These are phyloP conservation scores for Pleurotus salmoneostramineus DNA, from an alignment of 768 basidiomycete genomes.

Conservation along the genomic window DNA sequence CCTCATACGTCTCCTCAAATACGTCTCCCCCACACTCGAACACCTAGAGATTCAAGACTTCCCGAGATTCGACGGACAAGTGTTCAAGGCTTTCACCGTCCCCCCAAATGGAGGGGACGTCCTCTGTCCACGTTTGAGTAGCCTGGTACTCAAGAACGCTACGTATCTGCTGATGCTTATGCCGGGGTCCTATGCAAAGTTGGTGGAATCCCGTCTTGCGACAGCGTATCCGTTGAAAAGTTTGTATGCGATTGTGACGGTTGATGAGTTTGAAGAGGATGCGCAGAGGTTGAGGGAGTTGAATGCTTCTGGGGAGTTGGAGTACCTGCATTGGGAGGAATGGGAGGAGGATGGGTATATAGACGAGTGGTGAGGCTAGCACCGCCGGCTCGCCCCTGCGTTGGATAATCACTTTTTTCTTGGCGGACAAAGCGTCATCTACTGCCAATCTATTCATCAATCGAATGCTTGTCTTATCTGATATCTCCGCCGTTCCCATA, in stretches of 20 bases:
- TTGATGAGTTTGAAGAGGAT: not conserved
- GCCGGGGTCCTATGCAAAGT: not conserved
- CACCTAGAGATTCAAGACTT: not conserved
- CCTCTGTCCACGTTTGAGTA: not conserved
- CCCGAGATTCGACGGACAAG: not conserved
- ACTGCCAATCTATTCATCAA: no score
- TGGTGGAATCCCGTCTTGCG: no score
- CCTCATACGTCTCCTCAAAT: not conserved
- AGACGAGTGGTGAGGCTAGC: no score
- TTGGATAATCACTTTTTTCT: no score
- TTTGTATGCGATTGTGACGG: not conserved
- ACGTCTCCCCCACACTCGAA: not conserved
- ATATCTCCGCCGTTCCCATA: no score
- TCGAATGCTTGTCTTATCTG: no score
- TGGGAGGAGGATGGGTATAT: no score
- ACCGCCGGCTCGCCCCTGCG: no score
- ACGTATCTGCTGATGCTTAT: not conserved
- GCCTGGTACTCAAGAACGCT: not conserved
- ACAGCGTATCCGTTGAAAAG: no score
- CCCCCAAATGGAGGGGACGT: not conserved
- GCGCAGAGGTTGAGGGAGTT: not conserved
- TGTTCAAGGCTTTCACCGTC: not conserved
- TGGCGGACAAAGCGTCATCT: no score
- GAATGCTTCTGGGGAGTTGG: no score
- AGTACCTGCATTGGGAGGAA: no score